Evolutionary conservation across 108 stramenopile species (phyloP), one percentile per base, ranked within the genome.

Genomic region (Licmophora abbreviata): DNA sequence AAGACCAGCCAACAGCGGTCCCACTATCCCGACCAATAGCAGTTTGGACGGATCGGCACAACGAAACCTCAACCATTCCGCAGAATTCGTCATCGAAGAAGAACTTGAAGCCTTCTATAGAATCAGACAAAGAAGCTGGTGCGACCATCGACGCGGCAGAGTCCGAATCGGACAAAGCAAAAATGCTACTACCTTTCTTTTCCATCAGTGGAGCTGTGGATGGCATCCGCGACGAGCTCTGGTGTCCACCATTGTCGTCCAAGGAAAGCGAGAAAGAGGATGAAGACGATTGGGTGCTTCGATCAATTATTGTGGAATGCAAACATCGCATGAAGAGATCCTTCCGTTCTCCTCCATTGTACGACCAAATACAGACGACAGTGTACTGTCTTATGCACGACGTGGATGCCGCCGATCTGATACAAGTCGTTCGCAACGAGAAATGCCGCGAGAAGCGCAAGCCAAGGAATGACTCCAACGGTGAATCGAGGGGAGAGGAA

Each of bases 241-340:
- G 48, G 33, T 49, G 42, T 28, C 6, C 30, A 34, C 14, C 48
- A 37, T 10, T 42, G 23, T 15, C 9, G 52, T n/a, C 46, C 61
- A 7, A 66, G 48, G 4, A 56, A 7, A 20, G 34, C 1, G 64
- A 74, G 31, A 59, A 77, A 15, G 68, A 74, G 1, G 58, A 60
- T 18, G 63, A 78, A 21, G 67, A 65, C 17, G 52, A 67, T 15
- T 82, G 76, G 69, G 46, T 40, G 6, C 29, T 85, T 6, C 65
- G 70, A 28, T 58, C 61, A 17, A 68, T 83, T 24, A 61, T 90
- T 29, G 81, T 90, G 8, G 88, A 90, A 67, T 81, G 78, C 63
- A 90, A 90, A 51, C 88, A 90, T 61, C 70, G 88, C 33, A 85
- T 90, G 83, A 52, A 54, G n/a, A 42, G 60, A 21, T 46, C 82